Evolutionary conservation across 352 stramenopile genomes (phyloP).

Genomic region (Pythium graminicola): DNA sequence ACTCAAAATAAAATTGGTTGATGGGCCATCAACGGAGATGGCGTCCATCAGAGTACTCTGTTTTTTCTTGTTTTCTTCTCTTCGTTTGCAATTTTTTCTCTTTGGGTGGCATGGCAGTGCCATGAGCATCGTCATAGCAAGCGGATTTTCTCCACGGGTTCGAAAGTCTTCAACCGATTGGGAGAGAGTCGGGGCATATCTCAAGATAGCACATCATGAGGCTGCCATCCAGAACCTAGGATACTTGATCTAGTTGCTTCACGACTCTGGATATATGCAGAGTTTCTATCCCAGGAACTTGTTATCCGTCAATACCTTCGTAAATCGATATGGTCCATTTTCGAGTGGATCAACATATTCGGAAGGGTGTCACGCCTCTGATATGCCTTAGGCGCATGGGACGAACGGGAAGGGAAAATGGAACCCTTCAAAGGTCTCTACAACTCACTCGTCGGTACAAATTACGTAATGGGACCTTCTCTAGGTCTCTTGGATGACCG

Average conservation of each 20-base stretch:
- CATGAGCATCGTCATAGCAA: not conserved
- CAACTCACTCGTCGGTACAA: not conserved
- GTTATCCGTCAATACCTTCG: conserved; percentile 1
- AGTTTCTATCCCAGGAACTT: too few relatives aligned
- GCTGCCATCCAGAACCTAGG: not conserved
- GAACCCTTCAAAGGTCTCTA: conserved; percentile 10
- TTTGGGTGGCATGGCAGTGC: not conserved
- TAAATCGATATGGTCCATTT: conserved; percentile 13
- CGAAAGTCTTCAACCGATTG: not conserved
- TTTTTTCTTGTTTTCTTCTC: not conserved
- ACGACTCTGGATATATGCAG: too few relatives aligned
- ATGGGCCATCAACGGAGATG: too few relatives aligned
- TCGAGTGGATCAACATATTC: conserved; percentile 16
- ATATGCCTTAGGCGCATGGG: conserved; percentile 14
- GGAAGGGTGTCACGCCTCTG: not conserved
- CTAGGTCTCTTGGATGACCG: not conserved
- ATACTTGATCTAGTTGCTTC: too few relatives aligned
- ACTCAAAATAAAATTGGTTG: too few relatives aligned
- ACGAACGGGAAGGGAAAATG: conserved; percentile 10
- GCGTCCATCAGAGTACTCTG: too few relatives aligned
- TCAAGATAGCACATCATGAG: conserved; percentile 1
- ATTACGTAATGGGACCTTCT: conserved; percentile 2
- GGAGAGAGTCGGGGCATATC: conserved; percentile 18
- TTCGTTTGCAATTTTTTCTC: not conserved
- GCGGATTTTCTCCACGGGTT: conserved; percentile 11